Conservation (phyloP, 2,329 filamentous ascomycete genomes). For the Kalaharituber pfeilii region DNA sequence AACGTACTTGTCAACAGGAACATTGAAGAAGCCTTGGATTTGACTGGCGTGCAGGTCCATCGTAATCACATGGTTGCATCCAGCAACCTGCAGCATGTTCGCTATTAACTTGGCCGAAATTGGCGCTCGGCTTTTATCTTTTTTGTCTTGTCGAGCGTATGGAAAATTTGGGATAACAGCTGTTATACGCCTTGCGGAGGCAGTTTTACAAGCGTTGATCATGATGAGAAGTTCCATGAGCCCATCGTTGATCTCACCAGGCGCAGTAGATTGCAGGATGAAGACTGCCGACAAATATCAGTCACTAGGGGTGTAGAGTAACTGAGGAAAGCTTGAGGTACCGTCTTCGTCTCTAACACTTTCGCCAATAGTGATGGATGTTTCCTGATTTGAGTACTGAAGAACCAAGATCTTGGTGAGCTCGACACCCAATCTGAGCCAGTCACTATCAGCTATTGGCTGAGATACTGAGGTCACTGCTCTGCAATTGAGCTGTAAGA, state of each 20-base stretch:
- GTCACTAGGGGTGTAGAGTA: background rate
- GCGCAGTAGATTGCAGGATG: constrained; percentile 86
- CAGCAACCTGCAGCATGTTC: constrained; percentile 92
- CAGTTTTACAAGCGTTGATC: constrained; percentile 86
- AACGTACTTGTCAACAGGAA: constrained; percentile 42
- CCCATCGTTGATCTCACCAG: constrained; percentile 81
- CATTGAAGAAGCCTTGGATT: constrained; percentile 93
- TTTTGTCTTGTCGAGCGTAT: constrained; percentile 94
- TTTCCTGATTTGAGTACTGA: constrained; percentile 77
- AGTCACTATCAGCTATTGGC: background rate
- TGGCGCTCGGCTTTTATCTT: constrained; percentile 83
- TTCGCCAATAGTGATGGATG: constrained; percentile 84
- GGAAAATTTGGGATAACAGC: constrained; percentile 94
- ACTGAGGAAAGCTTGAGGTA: background rate
- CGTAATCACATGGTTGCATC: constrained; percentile 84
- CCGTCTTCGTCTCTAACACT: constrained; percentile 83
- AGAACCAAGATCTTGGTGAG: constrained; percentile 53
- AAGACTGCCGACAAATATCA: constrained; percentile 42
- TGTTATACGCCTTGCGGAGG: constrained; percentile 76
- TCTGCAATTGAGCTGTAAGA: too few species aligned
- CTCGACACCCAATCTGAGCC: constrained; percentile 44
- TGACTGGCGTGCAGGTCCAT: constrained; percentile 93
- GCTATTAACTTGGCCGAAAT: constrained; percentile 93
- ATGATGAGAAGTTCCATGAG: constrained; percentile 98
- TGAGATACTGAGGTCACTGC: too few species aligned